Evolutionary conservation across 2,329 filamentous ascomycete genomes (phyloP).

Genomic region (Exophiala bonariae): DNA sequence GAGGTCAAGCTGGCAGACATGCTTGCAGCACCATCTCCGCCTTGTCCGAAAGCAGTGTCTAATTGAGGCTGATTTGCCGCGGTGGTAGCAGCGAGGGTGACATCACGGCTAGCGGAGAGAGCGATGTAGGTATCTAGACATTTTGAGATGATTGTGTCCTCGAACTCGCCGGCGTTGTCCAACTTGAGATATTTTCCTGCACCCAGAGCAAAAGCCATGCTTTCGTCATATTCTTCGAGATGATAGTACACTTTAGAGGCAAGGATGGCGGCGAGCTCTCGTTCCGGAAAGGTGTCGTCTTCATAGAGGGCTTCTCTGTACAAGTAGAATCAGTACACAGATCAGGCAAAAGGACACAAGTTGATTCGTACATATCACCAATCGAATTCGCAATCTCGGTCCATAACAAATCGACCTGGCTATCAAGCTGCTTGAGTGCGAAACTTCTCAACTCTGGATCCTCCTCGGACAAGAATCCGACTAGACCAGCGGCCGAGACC

Average conservation of each 20-base stretch:
- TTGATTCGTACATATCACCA: constrained; percentile 76
- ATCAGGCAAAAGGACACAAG: constrained; percentile 12
- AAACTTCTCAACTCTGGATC: constrained; percentile 93
- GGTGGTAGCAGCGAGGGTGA: constrained; percentile 49
- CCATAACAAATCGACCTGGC: constrained; percentile 96
- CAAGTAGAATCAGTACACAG: constrained; percentile 20
- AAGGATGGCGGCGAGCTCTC: constrained; percentile 89
- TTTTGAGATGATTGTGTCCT: constrained; percentile 98
- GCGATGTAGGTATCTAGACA: constrained; percentile 98
- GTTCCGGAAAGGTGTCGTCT: constrained; percentile 90
- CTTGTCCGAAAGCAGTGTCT: constrained; percentile 74
- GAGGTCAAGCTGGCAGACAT: constrained; percentile 71
- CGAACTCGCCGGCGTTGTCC: constrained; percentile 87
- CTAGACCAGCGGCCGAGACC: constrained; percentile 88
- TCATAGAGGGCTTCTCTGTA: constrained; percentile 92
- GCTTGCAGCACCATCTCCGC: constrained; percentile 64
- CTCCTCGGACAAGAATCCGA: constrained; percentile 93
- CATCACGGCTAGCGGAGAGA: constrained; percentile 63
- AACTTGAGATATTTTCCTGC: constrained; percentile 95
- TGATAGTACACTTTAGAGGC: constrained; percentile 99
- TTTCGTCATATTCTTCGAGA: constrained; percentile 97
- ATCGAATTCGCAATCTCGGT: constrained; percentile 92
- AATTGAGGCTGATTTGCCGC: constrained; percentile 61
- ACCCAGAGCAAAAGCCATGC: constrained; percentile 95
- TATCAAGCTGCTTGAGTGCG: constrained; percentile 90